Conservation (phyloP, 192 early-diverging fungal genomes). For the Funneliformis mosseae region DNA sequence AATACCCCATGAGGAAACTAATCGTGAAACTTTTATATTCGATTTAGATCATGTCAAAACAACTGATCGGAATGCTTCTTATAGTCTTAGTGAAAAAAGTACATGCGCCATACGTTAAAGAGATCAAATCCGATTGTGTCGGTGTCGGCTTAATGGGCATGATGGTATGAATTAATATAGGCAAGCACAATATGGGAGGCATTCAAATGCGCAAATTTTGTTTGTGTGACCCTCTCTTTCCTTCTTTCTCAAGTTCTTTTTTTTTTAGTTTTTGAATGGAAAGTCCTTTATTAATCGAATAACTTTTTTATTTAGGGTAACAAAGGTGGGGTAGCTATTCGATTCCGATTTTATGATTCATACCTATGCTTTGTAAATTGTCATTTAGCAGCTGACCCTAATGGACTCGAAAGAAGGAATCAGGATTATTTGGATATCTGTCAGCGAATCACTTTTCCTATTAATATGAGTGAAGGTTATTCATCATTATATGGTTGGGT, state of each 20-base stretch:
- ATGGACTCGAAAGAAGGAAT: slow-evolving; percentile 80
- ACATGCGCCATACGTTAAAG: slow-evolving; percentile 54
- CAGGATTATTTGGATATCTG: slow-evolving; percentile 88
- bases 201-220: neutral
- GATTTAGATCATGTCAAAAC: slow-evolving; percentile 68
- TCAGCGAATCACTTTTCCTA: slow-evolving; percentile 65
- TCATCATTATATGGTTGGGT: slow-evolving; percentile 29
- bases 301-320: slow-evolving; percentile 69
- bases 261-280: neutral
- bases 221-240: neutral
- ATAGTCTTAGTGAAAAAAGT: slow-evolving; percentile 72
- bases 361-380: slow-evolving; percentile 86
- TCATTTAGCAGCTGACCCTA: slow-evolving; percentile 87
- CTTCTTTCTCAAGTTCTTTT: neutral
- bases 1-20: no score
- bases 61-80: slow-evolving; percentile 89
- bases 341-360: slow-evolving; percentile 76
- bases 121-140: slow-evolving; percentile 66
- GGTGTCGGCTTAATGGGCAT: slow-evolving; percentile 87
- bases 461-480: neutral
- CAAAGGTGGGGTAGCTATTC: slow-evolving; percentile 89
- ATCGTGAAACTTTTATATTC: neutral
- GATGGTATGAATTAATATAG: slow-evolving; percentile 47
- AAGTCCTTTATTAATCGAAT: neutral
- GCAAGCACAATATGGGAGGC: neutral